These are phyloP conservation scores for Erodium moschatum DNA, from an alignment of 441 rosid species.

Conservation along the genomic window DNA sequence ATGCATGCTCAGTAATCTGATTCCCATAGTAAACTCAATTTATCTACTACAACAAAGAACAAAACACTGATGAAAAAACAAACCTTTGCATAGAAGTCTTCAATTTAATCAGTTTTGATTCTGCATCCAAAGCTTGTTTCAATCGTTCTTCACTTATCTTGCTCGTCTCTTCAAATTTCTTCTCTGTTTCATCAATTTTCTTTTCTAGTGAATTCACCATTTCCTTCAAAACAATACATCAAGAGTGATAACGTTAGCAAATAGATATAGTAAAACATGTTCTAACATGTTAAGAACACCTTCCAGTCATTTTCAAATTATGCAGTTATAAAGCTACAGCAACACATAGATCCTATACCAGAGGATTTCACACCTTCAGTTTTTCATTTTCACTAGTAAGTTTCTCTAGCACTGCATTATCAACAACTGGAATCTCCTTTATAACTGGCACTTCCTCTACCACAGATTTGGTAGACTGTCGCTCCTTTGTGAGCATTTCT, in stretches of 20 bases:
- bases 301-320: background rate
- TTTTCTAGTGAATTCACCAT: conserved; percentile 7
- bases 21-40: background rate
- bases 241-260: background rate
- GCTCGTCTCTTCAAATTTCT: conserved; percentile 56
- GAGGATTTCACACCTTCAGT: conserved; percentile 50
- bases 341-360: no score
- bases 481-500: conserved; percentile 63
- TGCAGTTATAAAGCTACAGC: no score
- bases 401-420: conserved; percentile 48
- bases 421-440: conserved; percentile 74
- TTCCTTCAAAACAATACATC: conserved; percentile 3
- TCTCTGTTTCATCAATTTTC: background rate
- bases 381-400: conserved; percentile 74
- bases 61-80: background rate
- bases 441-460: conserved; percentile 47
- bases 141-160: conserved; percentile 75
- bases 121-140: conserved; percentile 68
- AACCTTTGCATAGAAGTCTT: conserved; percentile 86
- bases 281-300: background rate
- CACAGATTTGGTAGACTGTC: conserved; percentile 47
- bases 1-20: background rate
- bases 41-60: background rate
- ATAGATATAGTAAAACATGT: background rate
- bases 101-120: conserved; percentile 66